Evolutionary conservation across 177 flowering plant genomes (phyloP).

Genomic region (Vitis hybrid): DNA sequence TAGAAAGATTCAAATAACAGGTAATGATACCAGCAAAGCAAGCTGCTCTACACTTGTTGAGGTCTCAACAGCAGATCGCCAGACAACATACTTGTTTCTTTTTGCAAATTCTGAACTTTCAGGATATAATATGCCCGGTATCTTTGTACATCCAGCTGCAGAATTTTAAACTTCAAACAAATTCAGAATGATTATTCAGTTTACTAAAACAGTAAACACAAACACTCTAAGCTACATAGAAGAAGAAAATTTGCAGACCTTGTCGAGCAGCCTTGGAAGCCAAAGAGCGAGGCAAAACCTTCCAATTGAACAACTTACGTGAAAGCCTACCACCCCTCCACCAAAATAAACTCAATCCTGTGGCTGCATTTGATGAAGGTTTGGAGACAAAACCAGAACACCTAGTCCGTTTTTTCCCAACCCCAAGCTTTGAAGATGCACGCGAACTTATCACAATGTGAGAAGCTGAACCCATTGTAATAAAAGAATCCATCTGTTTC

Average conservation of each 20-base stretch:
- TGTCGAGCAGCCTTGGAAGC: slow-evolving; percentile 76
- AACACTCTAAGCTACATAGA: neutral
- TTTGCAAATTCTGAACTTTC: slow-evolving; percentile 74
- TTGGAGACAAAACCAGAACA: slow-evolving; percentile 34
- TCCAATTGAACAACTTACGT: slow-evolving; percentile 78
- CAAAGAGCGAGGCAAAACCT: slow-evolving; percentile 72
- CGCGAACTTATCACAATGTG: slow-evolving; percentile 53
- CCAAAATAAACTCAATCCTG: slow-evolving; percentile 62
- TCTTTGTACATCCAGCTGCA: slow-evolving; percentile 84
- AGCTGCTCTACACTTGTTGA: slow-evolving; percentile 67
- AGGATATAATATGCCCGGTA: slow-evolving; percentile 72
- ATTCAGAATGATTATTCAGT: slow-evolving; percentile 26
- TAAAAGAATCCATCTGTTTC: slow-evolving; percentile 69
- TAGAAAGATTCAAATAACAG: neutral
- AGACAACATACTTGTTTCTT: slow-evolving; percentile 63
- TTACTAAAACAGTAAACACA: slow-evolving; percentile 16
- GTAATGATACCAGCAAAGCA: slow-evolving; percentile 66
- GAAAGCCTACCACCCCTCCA: slow-evolving; percentile 94
- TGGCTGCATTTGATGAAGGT: slow-evolving; percentile 35
- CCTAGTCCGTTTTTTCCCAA: slow-evolving; percentile 48
- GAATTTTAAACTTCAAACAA: slow-evolving; percentile 34
- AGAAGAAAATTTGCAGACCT: slow-evolving; percentile 46
- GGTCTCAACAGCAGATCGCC: slow-evolving; percentile 88
- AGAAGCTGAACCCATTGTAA: slow-evolving; percentile 74
- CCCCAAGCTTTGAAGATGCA: slow-evolving; percentile 49